phyloP scores from a whole-genome alignment of 441 rosid genomes.

The Mallotus repandus region DNA sequence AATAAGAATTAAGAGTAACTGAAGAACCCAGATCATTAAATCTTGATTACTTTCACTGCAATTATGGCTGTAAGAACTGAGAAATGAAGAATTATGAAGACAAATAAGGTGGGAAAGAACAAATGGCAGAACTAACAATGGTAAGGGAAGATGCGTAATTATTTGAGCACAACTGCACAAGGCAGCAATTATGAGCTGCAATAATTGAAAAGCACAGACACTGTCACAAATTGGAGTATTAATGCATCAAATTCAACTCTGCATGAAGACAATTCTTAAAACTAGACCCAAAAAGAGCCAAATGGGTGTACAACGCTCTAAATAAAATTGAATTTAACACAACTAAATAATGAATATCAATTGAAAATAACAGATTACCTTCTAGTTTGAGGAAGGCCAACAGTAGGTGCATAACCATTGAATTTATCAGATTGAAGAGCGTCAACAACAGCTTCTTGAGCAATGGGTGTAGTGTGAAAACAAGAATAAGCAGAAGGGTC shows the following conservation, averaged over 20 bases:
- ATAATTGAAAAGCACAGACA: neutral
- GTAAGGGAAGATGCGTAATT: neutral
- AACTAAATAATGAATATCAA: neutral
- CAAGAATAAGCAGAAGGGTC: slow-evolving; percentile 88
- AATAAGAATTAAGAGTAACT: neutral
- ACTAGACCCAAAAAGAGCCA: neutral
- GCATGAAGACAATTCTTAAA: neutral
- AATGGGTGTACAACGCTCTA: neutral
- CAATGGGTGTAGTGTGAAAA: slow-evolving; percentile 61
- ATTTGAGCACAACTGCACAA: neutral
- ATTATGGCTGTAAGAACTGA: neutral
- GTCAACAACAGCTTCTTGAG: slow-evolving; percentile 58
- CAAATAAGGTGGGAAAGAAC: neutral
- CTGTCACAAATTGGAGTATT: neutral
- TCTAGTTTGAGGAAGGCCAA: slow-evolving; percentile 85
- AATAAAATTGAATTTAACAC: neutral
- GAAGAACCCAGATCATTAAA: neutral
- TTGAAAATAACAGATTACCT: slow-evolving; percentile 38
- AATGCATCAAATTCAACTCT: neutral
- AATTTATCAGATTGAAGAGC: slow-evolving; percentile 72
- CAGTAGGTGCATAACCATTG: slow-evolving; percentile 90
- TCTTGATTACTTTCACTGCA: too few relatives aligned
- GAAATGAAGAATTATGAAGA: too few relatives aligned
- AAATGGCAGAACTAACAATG: neutral
- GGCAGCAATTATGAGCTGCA: neutral